Conservation (phyloP, 2,329 filamentous ascomycete genomes). For the Clonostachys rosea region DNA sequence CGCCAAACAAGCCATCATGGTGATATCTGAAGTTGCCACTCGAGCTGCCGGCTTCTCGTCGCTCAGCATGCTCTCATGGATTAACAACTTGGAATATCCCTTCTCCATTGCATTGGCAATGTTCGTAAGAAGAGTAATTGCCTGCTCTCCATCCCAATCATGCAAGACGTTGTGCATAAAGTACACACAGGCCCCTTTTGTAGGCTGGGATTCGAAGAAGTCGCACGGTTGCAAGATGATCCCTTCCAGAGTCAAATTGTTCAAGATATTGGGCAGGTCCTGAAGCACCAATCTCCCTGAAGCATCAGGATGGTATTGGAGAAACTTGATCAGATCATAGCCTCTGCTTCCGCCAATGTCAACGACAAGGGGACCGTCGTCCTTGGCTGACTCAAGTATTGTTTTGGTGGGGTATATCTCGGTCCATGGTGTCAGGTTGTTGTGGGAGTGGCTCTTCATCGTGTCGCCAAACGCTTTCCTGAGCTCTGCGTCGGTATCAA, state of each 20-base stretch:
- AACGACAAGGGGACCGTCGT: constrained; percentile 17
- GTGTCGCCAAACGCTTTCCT: constrained; percentile 26
- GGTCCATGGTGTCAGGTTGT: constrained; percentile 18
- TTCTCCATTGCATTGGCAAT: constrained; percentile 20
- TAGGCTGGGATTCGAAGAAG: constrained; percentile 38
- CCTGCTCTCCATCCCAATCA: constrained; percentile 26
- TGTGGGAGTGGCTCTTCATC: constrained; percentile 24
- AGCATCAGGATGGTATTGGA: constrained; percentile 23
- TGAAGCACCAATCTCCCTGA: constrained; percentile 39
- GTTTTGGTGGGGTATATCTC: constrained; percentile 22
- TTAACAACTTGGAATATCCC: constrained; percentile 22
- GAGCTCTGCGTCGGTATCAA: constrained; percentile 19
- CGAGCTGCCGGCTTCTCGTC: constrained; percentile 16
- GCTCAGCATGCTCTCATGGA: constrained; percentile 23
- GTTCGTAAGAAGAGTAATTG: constrained; percentile 19
- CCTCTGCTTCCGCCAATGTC: constrained; percentile 27
- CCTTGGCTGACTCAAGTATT: constrained; percentile 14
- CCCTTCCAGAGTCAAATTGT: constrained; percentile 16
- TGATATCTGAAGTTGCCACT: constrained; percentile 17
- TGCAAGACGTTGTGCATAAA: constrained; percentile 34
- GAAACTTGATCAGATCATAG: constrained; percentile 24
- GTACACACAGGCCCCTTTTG: constrained; percentile 30
- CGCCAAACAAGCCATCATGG: constrained; percentile 20
- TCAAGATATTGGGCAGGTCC: constrained; percentile 36
- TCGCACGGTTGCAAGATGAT: constrained; percentile 33